A percentile compares a stretch with the other conserved stretches of the same genome.
Conservation (phyloP, 176 grass and related monocot genomes). For the Poa annua region DNA sequence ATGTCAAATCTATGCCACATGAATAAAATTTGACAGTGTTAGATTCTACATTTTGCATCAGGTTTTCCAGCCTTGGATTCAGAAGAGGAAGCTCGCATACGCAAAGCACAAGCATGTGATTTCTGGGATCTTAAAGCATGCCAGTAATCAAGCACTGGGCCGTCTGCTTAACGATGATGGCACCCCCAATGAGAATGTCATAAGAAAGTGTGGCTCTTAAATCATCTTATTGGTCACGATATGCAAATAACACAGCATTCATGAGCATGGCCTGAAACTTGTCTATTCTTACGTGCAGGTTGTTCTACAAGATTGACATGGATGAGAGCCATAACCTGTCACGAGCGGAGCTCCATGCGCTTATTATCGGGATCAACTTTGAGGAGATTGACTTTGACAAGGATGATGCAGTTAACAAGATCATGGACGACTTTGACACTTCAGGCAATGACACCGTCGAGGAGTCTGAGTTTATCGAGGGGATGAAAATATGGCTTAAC, state of each 20-base stretch:
- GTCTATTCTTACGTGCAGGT: constrained; percentile 46
- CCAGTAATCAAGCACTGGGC: constrained; percentile 54
- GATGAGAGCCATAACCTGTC: constrained; percentile 54
- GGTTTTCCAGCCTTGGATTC: constrained; percentile 98
- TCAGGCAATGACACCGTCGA: constrained; percentile 53
- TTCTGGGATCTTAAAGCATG: constrained; percentile 81
- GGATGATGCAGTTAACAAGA: constrained; percentile 47
- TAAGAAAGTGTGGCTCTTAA: constrained; percentile 56
- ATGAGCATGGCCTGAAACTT: constrained; percentile 29
- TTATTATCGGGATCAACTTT: constrained; percentile 68
- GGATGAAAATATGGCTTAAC: constrained; percentile 72
- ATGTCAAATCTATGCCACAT: neutral
- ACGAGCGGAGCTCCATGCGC: constrained; percentile 64
- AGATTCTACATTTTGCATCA: constrained; percentile 44
- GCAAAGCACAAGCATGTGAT: constrained; percentile 96
- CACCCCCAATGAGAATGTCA: constrained; percentile 55
- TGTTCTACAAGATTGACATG: constrained; percentile 72
- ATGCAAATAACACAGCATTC: constrained; percentile 16
- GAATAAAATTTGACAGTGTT: constrained; percentile 32
- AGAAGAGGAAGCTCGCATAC: constrained; percentile 82
- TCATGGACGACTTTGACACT: constrained; percentile 77
- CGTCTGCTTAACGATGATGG: constrained; percentile 62
- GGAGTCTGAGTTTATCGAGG: constrained; percentile 65
- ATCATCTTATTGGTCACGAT: neutral
- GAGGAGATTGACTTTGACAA: constrained; percentile 66